These are phyloP conservation scores for Pseudonectria buxi DNA, from an alignment of 2,329 filamentous ascomycete species.

Conservation along the genomic window DNA sequence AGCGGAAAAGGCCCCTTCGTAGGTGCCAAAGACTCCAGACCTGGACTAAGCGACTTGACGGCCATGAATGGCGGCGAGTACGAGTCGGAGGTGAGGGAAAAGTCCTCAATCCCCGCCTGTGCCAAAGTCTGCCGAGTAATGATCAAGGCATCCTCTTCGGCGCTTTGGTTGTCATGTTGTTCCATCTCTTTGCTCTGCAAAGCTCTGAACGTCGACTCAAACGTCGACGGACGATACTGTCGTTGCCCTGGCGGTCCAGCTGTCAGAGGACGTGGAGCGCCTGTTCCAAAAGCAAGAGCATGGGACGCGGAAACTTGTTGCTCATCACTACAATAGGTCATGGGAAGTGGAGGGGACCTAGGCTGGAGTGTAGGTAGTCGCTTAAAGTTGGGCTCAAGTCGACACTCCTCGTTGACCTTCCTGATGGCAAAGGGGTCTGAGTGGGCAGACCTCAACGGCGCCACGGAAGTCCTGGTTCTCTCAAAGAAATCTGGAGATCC, in stretches of 20 bases:
- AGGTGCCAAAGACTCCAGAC: background rate
- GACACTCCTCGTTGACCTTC: slow-evolving; percentile 7
- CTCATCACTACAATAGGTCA: slow-evolving; percentile 9
- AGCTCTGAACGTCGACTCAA: slow-evolving; percentile 33
- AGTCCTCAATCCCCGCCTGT: slow-evolving; percentile 16
- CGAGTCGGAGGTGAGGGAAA: slow-evolving; percentile 6
- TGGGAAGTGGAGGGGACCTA: slow-evolving; percentile 3
- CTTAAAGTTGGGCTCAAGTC: slow-evolving; percentile 4
- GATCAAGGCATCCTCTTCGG: slow-evolving; percentile 18
- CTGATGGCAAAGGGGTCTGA: slow-evolving; percentile 8
- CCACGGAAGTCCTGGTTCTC: slow-evolving; percentile 1
- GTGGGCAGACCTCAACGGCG: slow-evolving; percentile 3
- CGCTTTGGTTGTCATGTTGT: slow-evolving; percentile 19
- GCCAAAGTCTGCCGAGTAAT: slow-evolving; percentile 16
- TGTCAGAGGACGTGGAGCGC: slow-evolving; percentile 44
- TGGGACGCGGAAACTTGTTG: slow-evolving; percentile 10
- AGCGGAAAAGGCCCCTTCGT: too few species aligned
- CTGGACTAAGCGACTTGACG: slow-evolving; percentile 2
- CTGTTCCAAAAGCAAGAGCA: slow-evolving; percentile 28
- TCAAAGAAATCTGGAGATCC: slow-evolving; percentile 7
- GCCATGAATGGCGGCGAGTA: slow-evolving; percentile 4
- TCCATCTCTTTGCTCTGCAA: slow-evolving; percentile 20
- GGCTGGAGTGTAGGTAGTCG: slow-evolving; percentile 3
- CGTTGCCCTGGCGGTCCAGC: slow-evolving; percentile 50
- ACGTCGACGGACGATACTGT: slow-evolving; percentile 38